These are phyloP conservation scores for Aphanomyces cochlioides DNA, from an alignment of 352 stramenopile genomes.

Conservation along the genomic window DNA sequence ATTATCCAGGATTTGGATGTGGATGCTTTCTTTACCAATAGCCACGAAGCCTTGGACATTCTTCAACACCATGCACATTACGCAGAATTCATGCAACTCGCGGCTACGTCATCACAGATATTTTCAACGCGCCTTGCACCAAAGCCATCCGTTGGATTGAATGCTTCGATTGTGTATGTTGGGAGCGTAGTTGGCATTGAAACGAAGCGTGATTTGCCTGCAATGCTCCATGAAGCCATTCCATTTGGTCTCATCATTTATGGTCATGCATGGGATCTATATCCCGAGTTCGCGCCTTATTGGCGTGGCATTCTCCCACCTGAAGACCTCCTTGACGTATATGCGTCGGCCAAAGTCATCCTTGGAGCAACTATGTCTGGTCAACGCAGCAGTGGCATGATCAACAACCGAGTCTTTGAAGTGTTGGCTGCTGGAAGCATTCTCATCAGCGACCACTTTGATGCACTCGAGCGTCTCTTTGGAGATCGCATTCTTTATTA, in stretches of 20 bases:
- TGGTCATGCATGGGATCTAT: constrained; percentile 33
- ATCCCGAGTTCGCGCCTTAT: constrained; percentile 26
- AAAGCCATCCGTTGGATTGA: no score
- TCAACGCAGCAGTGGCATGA: constrained; percentile 37
- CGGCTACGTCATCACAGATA: background rate
- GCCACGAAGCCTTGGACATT: constrained; percentile 14
- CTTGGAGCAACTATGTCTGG: constrained; percentile 36
- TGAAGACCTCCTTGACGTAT: constrained; percentile 29
- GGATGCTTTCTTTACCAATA: constrained; percentile 41
- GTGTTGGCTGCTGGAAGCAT: constrained; percentile 33
- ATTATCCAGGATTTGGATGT: constrained; percentile 33
- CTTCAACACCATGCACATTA: constrained; percentile 30
- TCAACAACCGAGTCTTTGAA: constrained; percentile 44
- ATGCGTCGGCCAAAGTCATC: constrained; percentile 32
- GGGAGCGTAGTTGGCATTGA: constrained; percentile 34
- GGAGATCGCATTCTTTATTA: constrained; percentile 30
- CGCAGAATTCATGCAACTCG: constrained; percentile 21
- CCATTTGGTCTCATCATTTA: constrained; percentile 34
- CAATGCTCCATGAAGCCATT: constrained; percentile 35
- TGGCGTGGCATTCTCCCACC: constrained; percentile 33
- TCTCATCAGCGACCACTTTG: constrained; percentile 37
- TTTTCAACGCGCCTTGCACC: no score
- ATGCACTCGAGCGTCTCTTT: constrained; percentile 36
- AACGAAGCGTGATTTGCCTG: constrained; percentile 34
- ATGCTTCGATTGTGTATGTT: constrained; percentile 34